Evolutionary conservation across 2,329 filamentous ascomycete species (phyloP).

Genomic region (Monilinia vaccinii-corymbosi): DNA sequence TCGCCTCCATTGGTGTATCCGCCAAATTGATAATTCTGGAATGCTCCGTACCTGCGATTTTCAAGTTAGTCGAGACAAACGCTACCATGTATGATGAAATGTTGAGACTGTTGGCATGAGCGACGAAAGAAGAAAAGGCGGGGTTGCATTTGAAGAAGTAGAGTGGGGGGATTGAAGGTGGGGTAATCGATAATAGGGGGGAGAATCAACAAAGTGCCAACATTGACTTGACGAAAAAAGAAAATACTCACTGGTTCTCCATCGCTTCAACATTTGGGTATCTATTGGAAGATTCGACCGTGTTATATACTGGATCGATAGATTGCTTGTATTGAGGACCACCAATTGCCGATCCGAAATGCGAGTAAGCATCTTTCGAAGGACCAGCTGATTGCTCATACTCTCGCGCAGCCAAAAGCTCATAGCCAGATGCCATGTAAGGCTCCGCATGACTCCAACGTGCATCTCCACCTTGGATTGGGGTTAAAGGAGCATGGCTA

Average conservation of each 20-base stretch:
- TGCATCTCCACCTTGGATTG: slow-evolving; percentile 43
- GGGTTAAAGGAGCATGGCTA: slow-evolving; percentile 33
- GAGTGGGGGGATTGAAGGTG: slow-evolving; percentile 4
- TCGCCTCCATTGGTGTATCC: slow-evolving; percentile 20
- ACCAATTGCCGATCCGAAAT: slow-evolving; percentile 35
- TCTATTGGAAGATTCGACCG: slow-evolving; percentile 20
- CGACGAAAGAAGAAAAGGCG: not conserved
- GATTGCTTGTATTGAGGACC: slow-evolving; percentile 42
- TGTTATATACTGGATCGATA: slow-evolving; percentile 59
- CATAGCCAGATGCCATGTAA: slow-evolving; percentile 79
- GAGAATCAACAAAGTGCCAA: not conserved
- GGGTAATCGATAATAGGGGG: not conserved
- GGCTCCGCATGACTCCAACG: slow-evolving; percentile 44
- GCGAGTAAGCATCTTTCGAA: slow-evolving; percentile 36
- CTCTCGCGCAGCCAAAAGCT: slow-evolving; percentile 55
- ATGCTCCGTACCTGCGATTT: slow-evolving; percentile 19
- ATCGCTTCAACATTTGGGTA: slow-evolving; percentile 25
- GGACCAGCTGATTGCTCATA: slow-evolving; percentile 43
- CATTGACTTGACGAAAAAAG: not conserved
- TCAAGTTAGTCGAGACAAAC: not conserved
- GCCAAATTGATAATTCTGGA: slow-evolving; percentile 19
- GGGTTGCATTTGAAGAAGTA: not conserved
- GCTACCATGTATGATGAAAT: not conserved
- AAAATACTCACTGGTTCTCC: slow-evolving; percentile 23
- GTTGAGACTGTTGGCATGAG: not conserved